Conservation (phyloP, 1,284 basidiomycete genomes). For the Marasmius fiardii region DNA sequence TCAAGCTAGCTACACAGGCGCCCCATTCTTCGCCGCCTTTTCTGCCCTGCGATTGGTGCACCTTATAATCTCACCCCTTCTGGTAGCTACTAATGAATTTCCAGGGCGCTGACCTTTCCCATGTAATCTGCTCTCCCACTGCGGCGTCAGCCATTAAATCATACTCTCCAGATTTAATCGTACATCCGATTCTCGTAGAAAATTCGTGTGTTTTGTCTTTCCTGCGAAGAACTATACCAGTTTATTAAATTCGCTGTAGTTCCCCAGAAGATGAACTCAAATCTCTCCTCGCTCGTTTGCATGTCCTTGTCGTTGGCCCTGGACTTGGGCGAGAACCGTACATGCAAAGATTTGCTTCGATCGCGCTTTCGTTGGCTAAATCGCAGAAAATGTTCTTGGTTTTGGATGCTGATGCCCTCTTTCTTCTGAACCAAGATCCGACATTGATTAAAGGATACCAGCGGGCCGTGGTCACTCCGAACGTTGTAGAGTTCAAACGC, state of each 20-base stretch:
- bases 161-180: constrained; percentile 94
- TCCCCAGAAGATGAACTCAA: constrained; percentile 54
- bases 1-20: constrained; percentile 81
- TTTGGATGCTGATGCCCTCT: constrained; percentile 90
- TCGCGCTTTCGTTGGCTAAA: constrained; percentile 53
- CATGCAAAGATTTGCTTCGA: constrained; percentile 78
- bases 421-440: constrained; percentile 74
- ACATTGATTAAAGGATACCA: constrained; percentile 77
- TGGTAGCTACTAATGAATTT: neutral
- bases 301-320: constrained; percentile 91
- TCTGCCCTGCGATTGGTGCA: constrained; percentile 80
- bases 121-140: constrained; percentile 94
- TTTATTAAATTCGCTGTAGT: constrained; percentile 25
- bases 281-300: constrained; percentile 78
- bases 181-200: constrained; percentile 84
- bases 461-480: constrained; percentile 87
- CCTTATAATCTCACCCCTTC: constrained; percentile 7
- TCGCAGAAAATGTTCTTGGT: constrained; percentile 80
- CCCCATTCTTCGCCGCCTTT: constrained; percentile 92
- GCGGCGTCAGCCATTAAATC: constrained; percentile 93
- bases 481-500: constrained; percentile 91
- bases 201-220: constrained; percentile 35
- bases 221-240: too few relatives aligned
- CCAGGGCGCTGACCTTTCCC: constrained; percentile 90
- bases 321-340: constrained; percentile 87